Evolutionary conservation across 352 stramenopile genomes (phyloP), one percentile per base, ranked within the genome.

Genomic region (Globisporangium iwayamae): DNA sequence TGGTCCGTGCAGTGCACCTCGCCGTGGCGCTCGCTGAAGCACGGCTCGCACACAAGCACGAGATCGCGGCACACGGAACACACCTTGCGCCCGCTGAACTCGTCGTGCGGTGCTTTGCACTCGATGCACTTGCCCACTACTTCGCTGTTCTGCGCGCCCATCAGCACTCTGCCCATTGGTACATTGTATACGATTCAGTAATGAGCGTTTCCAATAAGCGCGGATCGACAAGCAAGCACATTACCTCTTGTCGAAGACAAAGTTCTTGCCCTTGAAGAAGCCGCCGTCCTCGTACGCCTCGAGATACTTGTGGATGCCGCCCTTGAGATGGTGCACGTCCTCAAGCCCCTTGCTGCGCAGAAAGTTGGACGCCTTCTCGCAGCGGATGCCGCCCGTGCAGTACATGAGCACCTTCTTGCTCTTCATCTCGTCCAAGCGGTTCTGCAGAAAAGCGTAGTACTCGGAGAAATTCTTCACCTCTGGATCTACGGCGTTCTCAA

Each of bases 161-260:
- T 89, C 51, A 89, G 57, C 53, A 90, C 80, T 16, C 79, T 89
- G 32, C 18, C 1, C 4, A 46, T 32, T 30, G 30, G 30, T 8
- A 56, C 6, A 39, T 25, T 7, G 36, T 41, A 58, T 13, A 36
- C 22, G 55, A 32, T 9, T 56, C 36, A 64, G 18, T 20, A 20
- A 10, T 39, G 38, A 3, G 3, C 16, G 16, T 0, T 34, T 79
- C 62, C 61, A 55, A 46, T 25, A 39, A 11, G 18, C 22, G 16
- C 14, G 65, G 3, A 36, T 14, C 22, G 1, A 58, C 3, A 14
- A 6, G 10, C 7, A 75, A 73, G 14, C 18, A 11, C 6, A 10
- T n/a, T 56, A 89, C 69, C 83, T 74, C 74, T 91, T 87, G 70
- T 91, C 83, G 61, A 91, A 90, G 22, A 91, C 79, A 68, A 91